Conservation (phyloP, 2,329 filamentous ascomycete genomes). For the Colletotrichum tamarilloi region DNA sequence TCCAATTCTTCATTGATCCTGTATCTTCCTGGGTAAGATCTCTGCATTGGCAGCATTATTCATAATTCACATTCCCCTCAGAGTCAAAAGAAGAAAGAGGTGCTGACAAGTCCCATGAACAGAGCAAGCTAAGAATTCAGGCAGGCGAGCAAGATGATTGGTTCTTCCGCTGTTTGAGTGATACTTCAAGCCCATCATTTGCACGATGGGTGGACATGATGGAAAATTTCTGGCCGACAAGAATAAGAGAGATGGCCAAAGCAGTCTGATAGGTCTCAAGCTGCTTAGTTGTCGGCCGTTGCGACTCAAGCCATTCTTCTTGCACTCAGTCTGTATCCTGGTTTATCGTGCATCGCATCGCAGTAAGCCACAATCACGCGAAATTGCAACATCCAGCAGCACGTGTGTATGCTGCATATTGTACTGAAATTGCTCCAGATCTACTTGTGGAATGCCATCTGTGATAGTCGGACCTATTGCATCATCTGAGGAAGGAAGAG, state of each 20-base stretch:
- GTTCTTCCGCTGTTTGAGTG: background rate
- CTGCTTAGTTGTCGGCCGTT: background rate
- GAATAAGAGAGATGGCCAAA: background rate
- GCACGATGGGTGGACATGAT: background rate
- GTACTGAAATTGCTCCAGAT: no score
- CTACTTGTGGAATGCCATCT: no score
- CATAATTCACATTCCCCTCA: background rate
- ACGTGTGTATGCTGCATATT: no score
- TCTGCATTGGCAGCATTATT: background rate
- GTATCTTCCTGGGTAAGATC: background rate
- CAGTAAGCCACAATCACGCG: no score
- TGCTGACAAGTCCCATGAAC: background rate
- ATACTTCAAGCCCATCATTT: background rate
- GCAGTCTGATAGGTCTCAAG: background rate
- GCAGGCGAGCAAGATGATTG: background rate
- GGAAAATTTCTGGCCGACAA: background rate
- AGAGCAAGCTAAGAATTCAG: background rate
- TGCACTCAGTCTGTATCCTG: background rate
- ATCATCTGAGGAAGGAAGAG: no score
- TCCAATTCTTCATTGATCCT: background rate
- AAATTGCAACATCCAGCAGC: no score
- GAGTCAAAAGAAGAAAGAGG: background rate
- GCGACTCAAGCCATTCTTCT: background rate
- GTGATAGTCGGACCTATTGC: no score
- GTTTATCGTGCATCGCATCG: background rate